Evolutionary conservation across 1,139 yeast species (phyloP), one percentile per base, ranked within the genome.

Genomic region (Taphrina communis): DNA sequence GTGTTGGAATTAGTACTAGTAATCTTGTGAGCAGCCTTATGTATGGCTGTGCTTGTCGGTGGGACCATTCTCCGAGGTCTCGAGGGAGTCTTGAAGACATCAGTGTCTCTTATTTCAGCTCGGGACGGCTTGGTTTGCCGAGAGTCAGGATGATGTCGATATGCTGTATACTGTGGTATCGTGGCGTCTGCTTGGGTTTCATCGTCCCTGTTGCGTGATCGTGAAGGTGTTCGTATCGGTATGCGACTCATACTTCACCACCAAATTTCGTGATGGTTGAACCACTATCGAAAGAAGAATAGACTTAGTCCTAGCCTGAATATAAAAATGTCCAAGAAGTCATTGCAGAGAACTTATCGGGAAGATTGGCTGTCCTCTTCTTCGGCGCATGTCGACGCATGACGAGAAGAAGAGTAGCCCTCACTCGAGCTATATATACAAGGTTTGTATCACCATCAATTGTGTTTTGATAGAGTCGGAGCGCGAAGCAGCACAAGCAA

Each of bases 191-290:
- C 31, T 21, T 21, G 12, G 8, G 4, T 35, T 1, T 50, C 36
- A 25, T 50, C 36, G 11, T 19, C n/a, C 36, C 53, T 31, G n/a
- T 8, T 11, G n/a, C 53, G 9, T 50, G 53, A 50, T n/a, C 53
- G 35, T 11, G 53, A 50, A 21, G 62, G 62, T 14, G 62, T 58
- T 19, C 62, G 38, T 11, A 58, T 31, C 1, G 62, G 62, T 44
- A 58, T 58, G 31, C 62, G 51, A 19, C 62, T 58, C 62, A 56
- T 56, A 19, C 55, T 21, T 46, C 11, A 14, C 11, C 6, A 39
- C 14, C 11, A 39, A 14, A 11, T 39, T 14, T 39, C 42, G 14
- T 11, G 14, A 39, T 39, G 14, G 14, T 14, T 39, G 42, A 39
- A 1, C 42, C 31, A 25, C 31, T 25, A 25, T 39, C 14, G 7